These are phyloP conservation scores for Rhodotorula sp. DNA, from an alignment of 1,284 basidiomycete species.

Conservation along the genomic window DNA sequence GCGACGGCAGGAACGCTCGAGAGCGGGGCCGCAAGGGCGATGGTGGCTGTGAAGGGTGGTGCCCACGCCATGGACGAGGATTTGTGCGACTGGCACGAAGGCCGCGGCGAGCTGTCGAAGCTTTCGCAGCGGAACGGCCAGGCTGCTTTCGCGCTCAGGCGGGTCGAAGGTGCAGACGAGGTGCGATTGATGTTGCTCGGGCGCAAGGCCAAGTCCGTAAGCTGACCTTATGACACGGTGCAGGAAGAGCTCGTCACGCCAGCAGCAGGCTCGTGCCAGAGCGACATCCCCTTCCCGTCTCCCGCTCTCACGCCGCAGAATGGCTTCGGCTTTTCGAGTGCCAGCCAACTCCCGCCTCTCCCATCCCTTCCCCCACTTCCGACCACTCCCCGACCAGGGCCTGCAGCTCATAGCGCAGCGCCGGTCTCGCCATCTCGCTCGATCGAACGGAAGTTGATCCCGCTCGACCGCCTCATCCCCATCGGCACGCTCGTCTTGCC, in stretches of 20 bases:
- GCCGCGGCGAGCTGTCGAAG: neutral
- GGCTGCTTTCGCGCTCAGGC: neutral
- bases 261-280: too few species aligned
- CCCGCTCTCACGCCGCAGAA: neutral
- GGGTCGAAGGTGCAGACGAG: neutral
- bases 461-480: constrained; percentile 24
- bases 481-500: constrained; percentile 19
- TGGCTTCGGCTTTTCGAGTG: too few species aligned
- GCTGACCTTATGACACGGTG: neutral
- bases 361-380: neutral
- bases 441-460: neutral
- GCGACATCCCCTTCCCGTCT: neutral
- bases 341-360: neutral
- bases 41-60: too few species aligned
- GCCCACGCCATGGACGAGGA: too few species aligned
- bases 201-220: too few species aligned
- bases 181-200: neutral
- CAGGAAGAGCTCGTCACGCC: neutral
- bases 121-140: neutral
- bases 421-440: too few species aligned
- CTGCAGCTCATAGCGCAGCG: neutral
- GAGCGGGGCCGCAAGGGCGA: too few species aligned
- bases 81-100: neutral
- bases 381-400: neutral
- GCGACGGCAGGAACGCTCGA: too few species aligned